These are phyloP conservation scores for Parietaria judaica DNA, from an alignment of 306 rosid species.

Conservation along the genomic window DNA sequence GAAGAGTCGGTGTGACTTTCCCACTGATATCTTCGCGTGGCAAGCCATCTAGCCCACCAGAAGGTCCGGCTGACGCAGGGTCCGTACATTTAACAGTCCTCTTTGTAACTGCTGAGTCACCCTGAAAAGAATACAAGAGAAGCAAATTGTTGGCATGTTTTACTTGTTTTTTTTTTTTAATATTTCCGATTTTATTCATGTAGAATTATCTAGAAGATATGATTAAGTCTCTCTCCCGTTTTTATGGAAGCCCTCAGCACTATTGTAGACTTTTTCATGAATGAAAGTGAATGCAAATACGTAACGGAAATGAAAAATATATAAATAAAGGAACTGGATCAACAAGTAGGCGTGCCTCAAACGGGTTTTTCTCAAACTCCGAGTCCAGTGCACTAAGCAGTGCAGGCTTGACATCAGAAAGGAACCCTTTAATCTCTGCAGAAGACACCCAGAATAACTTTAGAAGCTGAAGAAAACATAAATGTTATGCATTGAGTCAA, in stretches of 20 bases:
- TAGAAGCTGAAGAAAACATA: not conserved
- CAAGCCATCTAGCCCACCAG: slow-evolving; percentile 75
- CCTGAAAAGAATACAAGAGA: slow-evolving; percentile 35
- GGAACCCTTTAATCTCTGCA: slow-evolving; percentile 95
- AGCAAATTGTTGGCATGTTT: too few relatives aligned
- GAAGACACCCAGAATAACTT: slow-evolving; percentile 5
- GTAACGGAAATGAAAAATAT: slow-evolving; percentile 3
- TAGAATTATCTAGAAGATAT: too few relatives aligned
- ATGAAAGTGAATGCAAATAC: not conserved
- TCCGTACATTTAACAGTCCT: slow-evolving; percentile 53
- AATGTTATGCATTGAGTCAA: slow-evolving; percentile 2
- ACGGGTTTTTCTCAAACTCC: slow-evolving; percentile 90
- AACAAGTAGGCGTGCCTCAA: slow-evolving; percentile 51
- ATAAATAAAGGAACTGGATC: slow-evolving; percentile 7
- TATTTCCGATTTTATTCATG: too few relatives aligned
- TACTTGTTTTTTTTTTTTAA: too few relatives aligned
- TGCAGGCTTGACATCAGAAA: slow-evolving; percentile 95
- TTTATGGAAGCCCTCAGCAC: too few relatives aligned
- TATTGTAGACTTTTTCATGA: too few relatives aligned
- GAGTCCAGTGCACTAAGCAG: slow-evolving; percentile 87
- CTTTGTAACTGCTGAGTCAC: slow-evolving; percentile 69
- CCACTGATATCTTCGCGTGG: slow-evolving; percentile 99
- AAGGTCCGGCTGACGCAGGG: slow-evolving; percentile 39
- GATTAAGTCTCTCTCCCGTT: too few relatives aligned
- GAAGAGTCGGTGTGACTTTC: slow-evolving; percentile 72